Percentiles rank a stretch among this genome's conserved stretches.
These are phyloP conservation scores for Aspergillus fischeri DNA, from an alignment of 2,329 filamentous ascomycete species.

Conservation along the genomic window DNA sequence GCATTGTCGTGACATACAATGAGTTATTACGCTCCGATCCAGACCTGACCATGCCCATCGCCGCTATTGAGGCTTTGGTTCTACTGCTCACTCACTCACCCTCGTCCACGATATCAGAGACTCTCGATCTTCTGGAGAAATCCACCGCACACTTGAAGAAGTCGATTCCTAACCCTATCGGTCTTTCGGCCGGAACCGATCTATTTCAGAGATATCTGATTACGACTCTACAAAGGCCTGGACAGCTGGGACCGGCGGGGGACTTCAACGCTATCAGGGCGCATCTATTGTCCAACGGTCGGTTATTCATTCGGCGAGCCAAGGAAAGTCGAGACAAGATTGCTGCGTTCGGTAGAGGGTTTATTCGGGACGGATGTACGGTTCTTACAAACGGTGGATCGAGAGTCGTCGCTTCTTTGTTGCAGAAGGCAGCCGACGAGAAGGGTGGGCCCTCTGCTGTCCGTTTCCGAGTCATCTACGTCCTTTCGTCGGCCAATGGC, in stretches of 20 bases:
- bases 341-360: slow-evolving; percentile 70
- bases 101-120: slow-evolving; percentile 87
- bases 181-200: slow-evolving; percentile 88
- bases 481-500: slow-evolving; percentile 44
- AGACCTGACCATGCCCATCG: slow-evolving; percentile 91
- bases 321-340: slow-evolving; percentile 82
- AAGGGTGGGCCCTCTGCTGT: slow-evolving; percentile 54
- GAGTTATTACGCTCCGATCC: slow-evolving; percentile 64
- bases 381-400: slow-evolving; percentile 91
- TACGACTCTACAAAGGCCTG: slow-evolving; percentile 59
- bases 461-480: slow-evolving; percentile 80
- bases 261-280: slow-evolving; percentile 79
- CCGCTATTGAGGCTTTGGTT: slow-evolving; percentile 88
- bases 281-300: slow-evolving; percentile 80
- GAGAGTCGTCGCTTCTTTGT: slow-evolving; percentile 72
- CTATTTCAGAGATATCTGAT: slow-evolving; percentile 94
- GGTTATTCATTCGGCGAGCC: slow-evolving; percentile 80
- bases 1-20: slow-evolving; percentile 64
- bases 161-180: slow-evolving; percentile 81
- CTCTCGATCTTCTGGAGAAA: slow-evolving; percentile 75
- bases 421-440: slow-evolving; percentile 69
- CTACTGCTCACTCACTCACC: slow-evolving; percentile 74
- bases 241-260: slow-evolving; percentile 48
- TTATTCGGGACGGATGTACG: slow-evolving; percentile 72
- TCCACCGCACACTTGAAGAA: slow-evolving; percentile 74